These are phyloP conservation scores for Peniophora sp. DNA, from an alignment of 1,284 basidiomycete species.

Conservation along the genomic window DNA sequence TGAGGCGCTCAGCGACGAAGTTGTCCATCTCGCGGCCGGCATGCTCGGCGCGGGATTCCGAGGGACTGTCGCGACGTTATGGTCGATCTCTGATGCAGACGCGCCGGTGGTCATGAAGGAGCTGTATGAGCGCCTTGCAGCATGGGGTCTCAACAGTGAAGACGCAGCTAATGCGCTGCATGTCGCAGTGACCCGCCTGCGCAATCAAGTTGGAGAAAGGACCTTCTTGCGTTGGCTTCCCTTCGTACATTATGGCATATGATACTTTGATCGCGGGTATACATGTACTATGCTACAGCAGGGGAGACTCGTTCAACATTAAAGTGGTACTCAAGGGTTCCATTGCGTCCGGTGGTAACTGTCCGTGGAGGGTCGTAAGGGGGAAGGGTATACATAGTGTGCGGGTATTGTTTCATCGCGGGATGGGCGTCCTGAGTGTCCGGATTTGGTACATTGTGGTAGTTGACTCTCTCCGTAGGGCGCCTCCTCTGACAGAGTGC, in stretches of 20 bases:
- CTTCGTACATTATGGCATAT: neutral
- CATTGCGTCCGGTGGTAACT: too few species aligned
- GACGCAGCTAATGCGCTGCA: constrained; percentile 1
- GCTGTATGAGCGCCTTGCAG: constrained; percentile 3
- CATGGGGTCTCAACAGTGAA: neutral
- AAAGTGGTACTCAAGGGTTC: too few species aligned
- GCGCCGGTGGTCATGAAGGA: constrained; percentile 9
- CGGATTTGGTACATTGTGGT: too few species aligned
- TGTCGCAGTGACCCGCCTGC: neutral
- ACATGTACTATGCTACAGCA: too few species aligned
- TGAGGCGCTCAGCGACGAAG: constrained; percentile 12
- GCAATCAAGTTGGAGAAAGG: neutral
- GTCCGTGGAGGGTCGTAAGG: too few species aligned
- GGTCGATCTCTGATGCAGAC: constrained; percentile 13
- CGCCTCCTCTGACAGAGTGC: too few species aligned
- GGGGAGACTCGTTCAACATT: too few species aligned
- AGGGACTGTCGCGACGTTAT: constrained; percentile 16
- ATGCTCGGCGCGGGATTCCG: constrained; percentile 16
- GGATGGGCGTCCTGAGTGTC: too few species aligned
- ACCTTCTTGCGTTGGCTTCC: neutral
- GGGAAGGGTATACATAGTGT: too few species aligned
- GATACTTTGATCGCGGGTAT: neutral
- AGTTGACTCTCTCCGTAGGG: too few species aligned
- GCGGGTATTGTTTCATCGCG: too few species aligned
- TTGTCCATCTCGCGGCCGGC: constrained; percentile 17